phyloP scores from a whole-genome alignment of 257 asterid species.

The Verbascum thapsus region DNA sequence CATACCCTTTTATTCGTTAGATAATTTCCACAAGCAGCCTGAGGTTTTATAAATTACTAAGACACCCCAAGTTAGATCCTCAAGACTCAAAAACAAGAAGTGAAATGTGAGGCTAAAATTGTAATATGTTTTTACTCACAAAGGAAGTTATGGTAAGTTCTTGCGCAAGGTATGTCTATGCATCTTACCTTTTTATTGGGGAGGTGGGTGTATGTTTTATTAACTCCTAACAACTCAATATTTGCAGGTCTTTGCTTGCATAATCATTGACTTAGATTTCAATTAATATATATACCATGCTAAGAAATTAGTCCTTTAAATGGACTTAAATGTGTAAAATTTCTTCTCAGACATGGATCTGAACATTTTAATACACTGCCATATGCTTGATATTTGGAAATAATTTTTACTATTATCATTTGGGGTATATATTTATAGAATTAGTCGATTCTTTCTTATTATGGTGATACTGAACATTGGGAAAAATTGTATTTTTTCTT shows the following conservation, averaged over 20 bases:
- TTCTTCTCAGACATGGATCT: no score
- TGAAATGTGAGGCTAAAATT: no score
- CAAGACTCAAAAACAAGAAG: no score
- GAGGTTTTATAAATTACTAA: no score
- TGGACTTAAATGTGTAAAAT: no score
- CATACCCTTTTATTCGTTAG: no score
- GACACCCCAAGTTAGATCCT: no score
- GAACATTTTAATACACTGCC: neutral
- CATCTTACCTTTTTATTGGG: no score
- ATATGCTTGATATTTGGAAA: neutral
- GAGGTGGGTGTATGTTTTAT: neutral
- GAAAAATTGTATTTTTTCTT: conserved; percentile 8
- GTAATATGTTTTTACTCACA: no score
- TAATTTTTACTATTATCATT: neutral
- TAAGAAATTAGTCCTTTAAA: neutral
- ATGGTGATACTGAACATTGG: conserved; percentile 6
- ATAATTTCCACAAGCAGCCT: no score
- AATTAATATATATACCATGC: neutral
- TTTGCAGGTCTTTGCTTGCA: neutral
- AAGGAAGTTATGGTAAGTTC: no score
- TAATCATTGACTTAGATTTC: neutral
- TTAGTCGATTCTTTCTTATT: neutral
- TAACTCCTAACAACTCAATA: neutral
- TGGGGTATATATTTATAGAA: neutral
- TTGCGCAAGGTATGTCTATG: no score